Evolutionary conservation across 177 flowering plant species (phyloP).

Genomic region (Vitis hybrid): DNA sequence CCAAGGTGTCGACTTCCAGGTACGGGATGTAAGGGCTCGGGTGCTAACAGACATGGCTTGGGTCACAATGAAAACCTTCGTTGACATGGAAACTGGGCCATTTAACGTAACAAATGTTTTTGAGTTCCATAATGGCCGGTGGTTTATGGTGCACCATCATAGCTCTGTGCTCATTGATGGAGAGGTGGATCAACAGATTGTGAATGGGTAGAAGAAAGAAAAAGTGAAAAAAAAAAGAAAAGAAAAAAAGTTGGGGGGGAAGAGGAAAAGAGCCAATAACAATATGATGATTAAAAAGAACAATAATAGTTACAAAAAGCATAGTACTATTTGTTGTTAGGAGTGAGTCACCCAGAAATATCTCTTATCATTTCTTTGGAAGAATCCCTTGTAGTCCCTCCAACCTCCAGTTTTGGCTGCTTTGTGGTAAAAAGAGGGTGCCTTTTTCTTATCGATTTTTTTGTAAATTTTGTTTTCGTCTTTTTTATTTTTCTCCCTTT

Average conservation of each 20-base stretch:
- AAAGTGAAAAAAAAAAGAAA: not conserved
- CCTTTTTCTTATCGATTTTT: not conserved
- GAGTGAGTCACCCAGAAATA: conserved; percentile 9
- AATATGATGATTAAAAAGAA: conserved; percentile 1
- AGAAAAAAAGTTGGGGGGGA: no score
- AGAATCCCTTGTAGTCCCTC: conserved; percentile 8
- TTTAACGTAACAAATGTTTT: conserved; percentile 73
- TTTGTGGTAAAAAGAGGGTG: conserved; percentile 1
- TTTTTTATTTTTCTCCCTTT: no score
- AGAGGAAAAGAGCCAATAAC: conserved; percentile 10
- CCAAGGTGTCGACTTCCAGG: conserved; percentile 60
- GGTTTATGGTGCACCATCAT: conserved; percentile 98
- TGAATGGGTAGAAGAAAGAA: conserved; percentile 27
- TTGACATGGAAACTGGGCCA: conserved; percentile 54
- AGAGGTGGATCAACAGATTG: conserved; percentile 44
- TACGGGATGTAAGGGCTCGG: conserved; percentile 74
- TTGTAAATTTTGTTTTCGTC: no score
- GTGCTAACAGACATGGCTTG: conserved; percentile 87
- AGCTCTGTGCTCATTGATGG: conserved; percentile 53
- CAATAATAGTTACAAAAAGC: conserved; percentile 13
- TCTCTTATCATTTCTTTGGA: conserved; percentile 8
- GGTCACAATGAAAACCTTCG: conserved; percentile 86
- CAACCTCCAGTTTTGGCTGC: conserved; percentile 24
- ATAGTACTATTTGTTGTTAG: conserved; percentile 14
- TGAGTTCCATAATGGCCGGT: conserved; percentile 78